phyloP scores from a whole-genome alignment of 2,329 filamentous ascomycete species.

The Daldinia eschscholtzii region DNA sequence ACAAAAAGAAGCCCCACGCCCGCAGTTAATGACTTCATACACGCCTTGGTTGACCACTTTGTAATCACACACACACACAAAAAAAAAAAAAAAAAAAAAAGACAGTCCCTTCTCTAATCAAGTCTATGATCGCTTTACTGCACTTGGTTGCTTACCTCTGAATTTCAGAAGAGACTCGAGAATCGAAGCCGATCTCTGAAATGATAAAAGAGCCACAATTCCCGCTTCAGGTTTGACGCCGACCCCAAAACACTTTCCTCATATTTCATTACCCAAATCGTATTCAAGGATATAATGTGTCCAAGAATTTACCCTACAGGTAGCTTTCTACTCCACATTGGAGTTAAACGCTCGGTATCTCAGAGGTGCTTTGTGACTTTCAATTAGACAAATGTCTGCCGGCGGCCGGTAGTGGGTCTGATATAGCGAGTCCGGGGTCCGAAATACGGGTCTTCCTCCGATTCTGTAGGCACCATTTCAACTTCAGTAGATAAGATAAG shows the following conservation, averaged over 20 bases:
- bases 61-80: too few species aligned
- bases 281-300: background rate
- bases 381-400: background rate
- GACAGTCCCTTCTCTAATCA: background rate
- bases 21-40: background rate
- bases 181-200: background rate
- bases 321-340: background rate
- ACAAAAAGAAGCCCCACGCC: background rate
- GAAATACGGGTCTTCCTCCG: slow-evolving; percentile 3
- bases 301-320: background rate
- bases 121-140: background rate
- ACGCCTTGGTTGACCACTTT: background rate
- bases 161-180: background rate
- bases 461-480: background rate
- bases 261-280: background rate
- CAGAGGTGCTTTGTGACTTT: slow-evolving; percentile 6
- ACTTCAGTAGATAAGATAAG: background rate
- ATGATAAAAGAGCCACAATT: slow-evolving; percentile 1
- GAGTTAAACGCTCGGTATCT: background rate
- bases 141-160: too few species aligned
- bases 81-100: too few species aligned
- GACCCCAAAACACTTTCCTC: background rate
- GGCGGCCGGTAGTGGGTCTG: background rate
- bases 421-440: background rate
- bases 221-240: slow-evolving; percentile 18